A percentile compares a stretch with the other conserved stretches of the same genome.
Evolutionary conservation across 2,329 filamentous ascomycete genomes (phyloP).

Genomic region (Fusarium tuaranense): DNA sequence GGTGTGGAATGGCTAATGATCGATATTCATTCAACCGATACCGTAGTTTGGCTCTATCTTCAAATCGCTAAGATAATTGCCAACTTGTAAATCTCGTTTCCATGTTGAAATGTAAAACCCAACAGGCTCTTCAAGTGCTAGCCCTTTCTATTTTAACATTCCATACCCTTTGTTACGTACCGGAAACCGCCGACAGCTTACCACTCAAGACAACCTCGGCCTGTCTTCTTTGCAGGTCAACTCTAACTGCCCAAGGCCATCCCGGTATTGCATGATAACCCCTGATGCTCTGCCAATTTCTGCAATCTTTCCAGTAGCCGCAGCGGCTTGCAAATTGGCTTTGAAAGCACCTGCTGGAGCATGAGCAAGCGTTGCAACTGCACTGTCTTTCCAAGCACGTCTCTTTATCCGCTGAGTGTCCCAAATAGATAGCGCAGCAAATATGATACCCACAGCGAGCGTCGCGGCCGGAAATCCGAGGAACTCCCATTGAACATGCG

Average conservation of each 20-base stretch:
- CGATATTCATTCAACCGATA: no score
- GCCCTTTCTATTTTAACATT: no score
- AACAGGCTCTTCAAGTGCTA: no score
- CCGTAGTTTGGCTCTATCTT: no score
- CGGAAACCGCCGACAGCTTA: no score
- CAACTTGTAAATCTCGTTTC: no score
- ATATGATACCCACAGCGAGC: background rate
- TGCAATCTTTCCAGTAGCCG: background rate
- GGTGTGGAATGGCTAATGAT: background rate
- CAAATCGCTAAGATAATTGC: no score
- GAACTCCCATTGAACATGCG: background rate
- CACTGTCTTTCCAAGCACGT: background rate
- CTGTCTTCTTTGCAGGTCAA: background rate
- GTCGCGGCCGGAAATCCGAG: background rate
- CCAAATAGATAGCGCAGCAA: background rate
- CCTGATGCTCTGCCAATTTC: background rate
- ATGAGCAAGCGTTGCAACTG: background rate
- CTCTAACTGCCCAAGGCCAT: background rate
- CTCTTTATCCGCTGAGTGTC: background rate
- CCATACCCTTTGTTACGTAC: no score
- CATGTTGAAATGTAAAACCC: no score
- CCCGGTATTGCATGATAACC: background rate
- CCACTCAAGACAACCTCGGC: no score
- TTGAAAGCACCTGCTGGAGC: background rate
- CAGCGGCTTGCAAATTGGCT: background rate